phyloP scores from a whole-genome alignment of 2,329 filamentous ascomycete genomes.

The Fusarium palustre region DNA sequence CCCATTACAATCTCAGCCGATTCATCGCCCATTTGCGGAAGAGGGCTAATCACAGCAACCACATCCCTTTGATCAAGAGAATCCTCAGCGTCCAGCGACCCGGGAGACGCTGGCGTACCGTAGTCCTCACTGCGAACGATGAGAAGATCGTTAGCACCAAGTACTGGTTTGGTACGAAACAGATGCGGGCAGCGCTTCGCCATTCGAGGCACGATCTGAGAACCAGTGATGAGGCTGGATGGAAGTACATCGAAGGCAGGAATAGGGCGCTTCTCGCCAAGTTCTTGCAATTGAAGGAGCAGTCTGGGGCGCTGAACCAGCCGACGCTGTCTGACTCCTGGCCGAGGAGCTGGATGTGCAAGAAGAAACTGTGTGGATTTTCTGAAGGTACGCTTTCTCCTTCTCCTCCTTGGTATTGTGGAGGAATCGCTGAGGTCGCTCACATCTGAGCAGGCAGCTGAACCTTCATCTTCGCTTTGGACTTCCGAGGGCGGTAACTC shows the following conservation, averaged over 20 bases:
- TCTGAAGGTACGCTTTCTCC: constrained; percentile 60
- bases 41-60: constrained; percentile 75
- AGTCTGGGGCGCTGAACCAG: constrained; percentile 75
- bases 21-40: constrained; percentile 61
- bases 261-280: constrained; percentile 71
- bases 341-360: constrained; percentile 73
- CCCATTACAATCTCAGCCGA: constrained; percentile 74
- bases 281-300: constrained; percentile 76
- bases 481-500: constrained; percentile 36
- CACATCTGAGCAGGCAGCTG: constrained; percentile 55
- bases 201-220: constrained; percentile 68
- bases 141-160: constrained; percentile 77
- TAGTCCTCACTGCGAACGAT: constrained; percentile 79
- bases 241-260: constrained; percentile 81
- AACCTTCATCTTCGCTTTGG: constrained; percentile 63
- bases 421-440: constrained; percentile 62
- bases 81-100: constrained; percentile 58
- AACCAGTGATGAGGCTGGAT: constrained; percentile 67
- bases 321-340: constrained; percentile 71
- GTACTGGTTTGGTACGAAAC: constrained; percentile 70
- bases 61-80: constrained; percentile 64
- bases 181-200: constrained; percentile 72
- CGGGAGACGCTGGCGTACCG: constrained; percentile 46
- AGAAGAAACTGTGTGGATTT: constrained; percentile 74
- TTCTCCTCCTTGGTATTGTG: constrained; percentile 52